Evolutionary conservation across 2,329 filamentous ascomycete genomes (phyloP).

Genomic region (Diaporthe sp.): DNA sequence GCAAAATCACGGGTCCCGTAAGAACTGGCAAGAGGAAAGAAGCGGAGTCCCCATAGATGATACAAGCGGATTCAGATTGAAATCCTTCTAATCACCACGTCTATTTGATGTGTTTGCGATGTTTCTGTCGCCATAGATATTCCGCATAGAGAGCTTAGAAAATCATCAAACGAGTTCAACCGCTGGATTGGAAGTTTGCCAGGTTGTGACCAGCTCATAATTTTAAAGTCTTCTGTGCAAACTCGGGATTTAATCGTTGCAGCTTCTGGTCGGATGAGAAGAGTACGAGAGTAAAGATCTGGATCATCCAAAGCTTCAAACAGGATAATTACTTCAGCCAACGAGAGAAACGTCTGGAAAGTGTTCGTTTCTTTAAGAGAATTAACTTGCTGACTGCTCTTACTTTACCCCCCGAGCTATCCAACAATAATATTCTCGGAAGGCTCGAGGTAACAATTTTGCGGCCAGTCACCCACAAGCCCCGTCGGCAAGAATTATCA

Average conservation of each 20-base stretch:
- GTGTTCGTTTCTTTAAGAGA: not conserved
- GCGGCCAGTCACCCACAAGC: too few relatives aligned
- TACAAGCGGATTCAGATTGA: not conserved
- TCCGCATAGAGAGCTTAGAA: not conserved
- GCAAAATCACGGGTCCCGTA: too few relatives aligned
- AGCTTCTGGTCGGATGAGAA: not conserved
- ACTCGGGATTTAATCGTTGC: not conserved
- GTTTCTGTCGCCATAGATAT: not conserved
- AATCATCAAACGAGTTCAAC: not conserved
- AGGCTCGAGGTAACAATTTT: not conserved
- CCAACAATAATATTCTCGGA: not conserved
- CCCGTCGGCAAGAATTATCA: not conserved
- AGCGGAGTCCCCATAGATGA: not conserved
- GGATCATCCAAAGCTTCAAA: not conserved
- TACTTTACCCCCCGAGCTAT: not conserved
- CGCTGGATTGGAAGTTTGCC: not conserved
- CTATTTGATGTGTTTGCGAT: not conserved
- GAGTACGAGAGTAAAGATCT: not conserved
- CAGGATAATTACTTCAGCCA: not conserved
- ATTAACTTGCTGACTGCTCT: not conserved
- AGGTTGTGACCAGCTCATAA: not conserved
- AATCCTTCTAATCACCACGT: not conserved
- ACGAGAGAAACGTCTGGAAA: not conserved
- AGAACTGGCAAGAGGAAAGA: not conserved
- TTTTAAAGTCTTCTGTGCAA: not conserved